These are phyloP conservation scores for Fusarium drepaniforme DNA, from an alignment of 2,329 filamentous ascomycete genomes.

Conservation along the genomic window DNA sequence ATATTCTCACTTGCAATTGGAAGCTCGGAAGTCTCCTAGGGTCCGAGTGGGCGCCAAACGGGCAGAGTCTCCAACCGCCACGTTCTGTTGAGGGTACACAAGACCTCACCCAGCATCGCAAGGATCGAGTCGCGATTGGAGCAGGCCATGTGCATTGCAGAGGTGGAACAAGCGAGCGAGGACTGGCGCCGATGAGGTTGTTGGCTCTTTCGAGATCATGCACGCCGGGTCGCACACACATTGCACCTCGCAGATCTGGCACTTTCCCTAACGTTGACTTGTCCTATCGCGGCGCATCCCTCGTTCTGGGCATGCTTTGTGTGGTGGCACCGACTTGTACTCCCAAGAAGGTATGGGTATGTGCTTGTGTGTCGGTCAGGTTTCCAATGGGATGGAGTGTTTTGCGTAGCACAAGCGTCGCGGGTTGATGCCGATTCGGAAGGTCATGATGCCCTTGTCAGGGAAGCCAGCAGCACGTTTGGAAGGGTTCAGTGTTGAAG, in stretches of 20 bases:
- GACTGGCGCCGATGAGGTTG: constrained; percentile 41
- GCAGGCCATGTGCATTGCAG: constrained; percentile 27
- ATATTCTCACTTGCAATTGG: constrained; percentile 5
- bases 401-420: constrained; percentile 39
- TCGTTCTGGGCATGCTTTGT: constrained; percentile 21
- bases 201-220: constrained; percentile 44
- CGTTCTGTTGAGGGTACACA: constrained; percentile 14
- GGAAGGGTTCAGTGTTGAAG: constrained; percentile 2
- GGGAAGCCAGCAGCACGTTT: not conserved
- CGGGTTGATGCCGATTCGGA: constrained; percentile 38
- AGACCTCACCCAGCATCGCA: not conserved
- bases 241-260: constrained; percentile 44
- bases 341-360: constrained; percentile 7
- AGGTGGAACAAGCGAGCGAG: constrained; percentile 43
- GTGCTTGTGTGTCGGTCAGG: constrained; percentile 32
- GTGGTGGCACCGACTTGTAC: constrained; percentile 37
- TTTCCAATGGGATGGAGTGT: constrained; percentile 38
- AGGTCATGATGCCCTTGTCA: constrained; percentile 14
- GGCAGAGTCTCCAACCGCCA: constrained; percentile 7
- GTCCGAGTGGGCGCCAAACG: not conserved
- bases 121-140: constrained; percentile 15
- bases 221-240: constrained; percentile 43
- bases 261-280: constrained; percentile 35
- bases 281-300: constrained; percentile 26
- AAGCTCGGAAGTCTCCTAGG: not conserved